Evolutionary conservation across 2,329 filamentous ascomycete genomes (phyloP), one percentile per base, ranked within the genome.

Genomic region (Sphaerulina musiva): DNA sequence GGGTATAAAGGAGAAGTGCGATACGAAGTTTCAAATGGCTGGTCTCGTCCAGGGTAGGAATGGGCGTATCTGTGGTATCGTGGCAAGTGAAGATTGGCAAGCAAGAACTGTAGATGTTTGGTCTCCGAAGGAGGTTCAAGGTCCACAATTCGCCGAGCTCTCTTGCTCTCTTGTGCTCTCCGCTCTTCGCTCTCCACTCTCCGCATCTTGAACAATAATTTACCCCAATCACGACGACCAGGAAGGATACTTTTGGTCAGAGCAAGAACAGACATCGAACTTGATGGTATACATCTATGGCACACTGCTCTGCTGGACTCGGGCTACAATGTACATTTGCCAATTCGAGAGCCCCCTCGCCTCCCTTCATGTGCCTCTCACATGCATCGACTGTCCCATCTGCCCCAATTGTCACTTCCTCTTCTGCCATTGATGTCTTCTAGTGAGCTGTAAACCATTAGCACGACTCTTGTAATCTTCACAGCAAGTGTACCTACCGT

Each of bases 401-500:
- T 48, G 7, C 23, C 20, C 20, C 6, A 9, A 9, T 48, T 23
- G n/a, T 10, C 9, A n/a, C 43, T 40, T 38, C 32, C 23, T 14
- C 40, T 40, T 51, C 11, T 57, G 14, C 46, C 38, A 47, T 12
- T 4, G 14, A 8, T 40, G 36, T 49, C 23, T 36, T 56, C 42
- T 66, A 69, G 64, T 69, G 66, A 12, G 66, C 65, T 69, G 53
- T 48, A 40, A 5, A 12, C 32, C 42, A 59, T 70, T 53, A 68
- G 61, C 52, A 31, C 6, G 17, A 32, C 9, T 34, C 29, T 40
- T 31, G 26, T 2, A 23, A 34, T n/a, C 17, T 29, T 23, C 9
- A 32, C 32, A 17, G 14, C 11, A 29, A 6, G 12, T 32, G 1
- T 34, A 81, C 84, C 81, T 82, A 81, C 90, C 91, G 75, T 95